Conservation (phyloP, 2,329 filamentous ascomycete species). For the Monosporascus sp. region DNA sequence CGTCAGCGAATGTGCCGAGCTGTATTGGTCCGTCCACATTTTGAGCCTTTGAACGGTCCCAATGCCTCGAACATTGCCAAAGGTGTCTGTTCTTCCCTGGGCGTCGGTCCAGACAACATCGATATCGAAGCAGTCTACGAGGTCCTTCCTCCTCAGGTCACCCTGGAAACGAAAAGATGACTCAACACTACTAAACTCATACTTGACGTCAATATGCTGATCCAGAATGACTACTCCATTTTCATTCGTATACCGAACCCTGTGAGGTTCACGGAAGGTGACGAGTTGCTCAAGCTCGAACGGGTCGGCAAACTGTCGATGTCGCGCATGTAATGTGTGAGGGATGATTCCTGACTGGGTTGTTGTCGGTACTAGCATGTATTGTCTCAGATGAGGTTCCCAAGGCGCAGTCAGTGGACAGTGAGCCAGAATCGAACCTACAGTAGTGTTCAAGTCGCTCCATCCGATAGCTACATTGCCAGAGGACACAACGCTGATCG, state of each 20-base stretch:
- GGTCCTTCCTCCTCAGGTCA: conserved; percentile 41
- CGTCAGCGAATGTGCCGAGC: conserved; percentile 42
- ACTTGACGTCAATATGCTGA: conserved; percentile 42
- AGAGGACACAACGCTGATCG: conserved; percentile 44
- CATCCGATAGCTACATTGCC: conserved; percentile 48
- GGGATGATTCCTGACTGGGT: conserved; percentile 40
- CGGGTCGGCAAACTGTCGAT: conserved; percentile 45
- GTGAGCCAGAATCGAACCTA: conserved; percentile 24
- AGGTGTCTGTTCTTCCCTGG: conserved; percentile 43
- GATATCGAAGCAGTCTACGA: conserved; percentile 47
- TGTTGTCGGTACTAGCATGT: conserved; percentile 38
- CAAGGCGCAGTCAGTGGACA: not conserved
- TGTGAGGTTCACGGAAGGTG: conserved; percentile 42
- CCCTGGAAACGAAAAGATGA: conserved; percentile 44
- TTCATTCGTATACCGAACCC: conserved; percentile 42
- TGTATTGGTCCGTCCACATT: conserved; percentile 45
- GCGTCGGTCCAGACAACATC: conserved; percentile 49
- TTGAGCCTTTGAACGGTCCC: conserved; percentile 48
- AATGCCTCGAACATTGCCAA: conserved; percentile 45
- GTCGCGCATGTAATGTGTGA: conserved; percentile 44
- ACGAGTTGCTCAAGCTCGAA: conserved; percentile 45
- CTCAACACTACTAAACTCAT: conserved; percentile 46
- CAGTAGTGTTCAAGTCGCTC: conserved; percentile 48
- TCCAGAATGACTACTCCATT: conserved; percentile 44
- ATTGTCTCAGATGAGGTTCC: conserved; percentile 4